phyloP scores from a whole-genome alignment of 257 asterid genomes.

The Cynanchum wilfordii region DNA sequence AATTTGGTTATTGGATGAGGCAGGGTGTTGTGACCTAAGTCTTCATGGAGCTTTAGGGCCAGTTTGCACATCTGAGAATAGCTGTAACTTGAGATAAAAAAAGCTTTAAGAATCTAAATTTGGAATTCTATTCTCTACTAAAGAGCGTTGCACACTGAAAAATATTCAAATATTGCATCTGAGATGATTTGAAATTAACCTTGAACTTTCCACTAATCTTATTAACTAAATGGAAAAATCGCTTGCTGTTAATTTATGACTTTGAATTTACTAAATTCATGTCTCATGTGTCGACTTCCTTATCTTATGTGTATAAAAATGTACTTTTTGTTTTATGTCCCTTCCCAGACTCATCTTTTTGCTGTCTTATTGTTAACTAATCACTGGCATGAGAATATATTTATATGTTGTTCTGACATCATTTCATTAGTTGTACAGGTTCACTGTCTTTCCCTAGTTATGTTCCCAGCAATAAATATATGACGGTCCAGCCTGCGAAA shows the following conservation, averaged over 20 bases:
- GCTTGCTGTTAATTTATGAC: background rate
- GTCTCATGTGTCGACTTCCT: background rate
- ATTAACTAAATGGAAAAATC: background rate
- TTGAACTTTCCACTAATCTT: background rate
- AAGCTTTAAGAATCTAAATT: background rate
- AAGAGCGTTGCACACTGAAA: background rate
- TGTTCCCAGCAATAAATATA: constrained; percentile 19
- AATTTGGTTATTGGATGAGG: background rate
- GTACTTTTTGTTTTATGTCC: background rate
- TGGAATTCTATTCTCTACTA: background rate
- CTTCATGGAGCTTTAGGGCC: background rate
- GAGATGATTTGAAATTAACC: background rate
- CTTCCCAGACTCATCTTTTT: background rate
- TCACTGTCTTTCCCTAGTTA: constrained; percentile 40
- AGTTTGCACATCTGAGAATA: background rate
- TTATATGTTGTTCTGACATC: background rate
- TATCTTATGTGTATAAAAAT: no score
- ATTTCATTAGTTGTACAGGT: constrained; percentile 33
- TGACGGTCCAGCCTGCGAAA: constrained; percentile 28
- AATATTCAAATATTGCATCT: background rate
- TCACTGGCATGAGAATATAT: background rate
- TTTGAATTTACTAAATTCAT: background rate
- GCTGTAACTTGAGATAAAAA: background rate
- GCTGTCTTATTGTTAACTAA: background rate
- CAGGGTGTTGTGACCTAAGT: background rate